A percentile compares a stretch with the other conserved stretches of the same genome.
These are phyloP conservation scores for Prunus padus DNA, from an alignment of 306 rosid genomes.

Conservation along the genomic window DNA sequence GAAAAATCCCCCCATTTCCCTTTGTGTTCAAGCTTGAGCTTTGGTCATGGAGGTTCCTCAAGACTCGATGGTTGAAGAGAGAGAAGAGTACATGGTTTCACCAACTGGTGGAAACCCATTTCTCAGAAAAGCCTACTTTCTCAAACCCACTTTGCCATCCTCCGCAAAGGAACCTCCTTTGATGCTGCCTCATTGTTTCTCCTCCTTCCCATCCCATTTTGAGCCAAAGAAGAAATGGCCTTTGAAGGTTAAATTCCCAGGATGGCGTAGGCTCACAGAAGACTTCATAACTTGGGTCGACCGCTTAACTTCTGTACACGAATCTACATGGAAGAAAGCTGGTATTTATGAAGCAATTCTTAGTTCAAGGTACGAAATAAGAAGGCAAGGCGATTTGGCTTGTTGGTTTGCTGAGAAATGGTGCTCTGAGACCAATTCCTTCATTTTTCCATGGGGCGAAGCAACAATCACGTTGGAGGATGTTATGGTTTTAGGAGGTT, in stretches of 20 bases:
- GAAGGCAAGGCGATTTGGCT: slow-evolving; percentile 10
- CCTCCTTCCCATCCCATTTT: slow-evolving; percentile 4
- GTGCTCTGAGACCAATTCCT: slow-evolving; percentile 39
- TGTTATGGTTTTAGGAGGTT: slow-evolving; percentile 36
- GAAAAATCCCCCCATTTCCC: neutral
- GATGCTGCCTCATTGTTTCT: neutral
- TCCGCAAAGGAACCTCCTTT: neutral
- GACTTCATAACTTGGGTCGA: slow-evolving; percentile 43
- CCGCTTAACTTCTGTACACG: slow-evolving; percentile 22
- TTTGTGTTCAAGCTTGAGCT: neutral
- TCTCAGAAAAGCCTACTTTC: slow-evolving; percentile 35
- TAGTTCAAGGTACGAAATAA: slow-evolving; percentile 24
- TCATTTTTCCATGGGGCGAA: slow-evolving; percentile 54
- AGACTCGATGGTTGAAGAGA: slow-evolving; percentile 28
- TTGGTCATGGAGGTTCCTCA: neutral
- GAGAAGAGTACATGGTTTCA: slow-evolving; percentile 40
- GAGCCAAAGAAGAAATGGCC: slow-evolving; percentile 23
- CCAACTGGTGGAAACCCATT: slow-evolving; percentile 36
- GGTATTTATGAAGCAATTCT: slow-evolving; percentile 48
- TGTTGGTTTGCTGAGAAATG: slow-evolving; percentile 41
- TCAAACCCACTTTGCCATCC: slow-evolving; percentile 33
- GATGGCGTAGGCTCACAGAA: neutral
- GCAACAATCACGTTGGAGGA: slow-evolving; percentile 62
- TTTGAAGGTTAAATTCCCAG: neutral
- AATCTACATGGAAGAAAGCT: slow-evolving; percentile 38